Conservation (phyloP, 2,329 filamentous ascomycete genomes). For the Exophiala alcalophila region DNA sequence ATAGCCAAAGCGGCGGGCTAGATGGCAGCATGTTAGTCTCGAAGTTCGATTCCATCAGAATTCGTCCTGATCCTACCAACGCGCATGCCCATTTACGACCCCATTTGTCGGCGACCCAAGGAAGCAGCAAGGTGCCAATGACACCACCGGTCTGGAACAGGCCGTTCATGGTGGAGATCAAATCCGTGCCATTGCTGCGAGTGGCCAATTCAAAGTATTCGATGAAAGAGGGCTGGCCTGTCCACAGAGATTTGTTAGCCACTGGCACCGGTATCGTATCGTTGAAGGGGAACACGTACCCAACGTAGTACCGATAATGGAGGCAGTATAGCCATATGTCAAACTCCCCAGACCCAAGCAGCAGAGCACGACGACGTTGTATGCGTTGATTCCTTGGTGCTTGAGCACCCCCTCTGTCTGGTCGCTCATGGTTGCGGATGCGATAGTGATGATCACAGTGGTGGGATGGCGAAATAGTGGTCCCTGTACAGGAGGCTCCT, state of each 20-base stretch:
- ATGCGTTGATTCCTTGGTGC: slow-evolving; percentile 23
- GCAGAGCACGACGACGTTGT: background rate
- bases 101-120: slow-evolving; percentile 8
- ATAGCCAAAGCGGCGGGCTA: slow-evolving; percentile 4
- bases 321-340: slow-evolving; percentile 1
- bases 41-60: no score
- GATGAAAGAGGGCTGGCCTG: no score
- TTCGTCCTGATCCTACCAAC: no score
- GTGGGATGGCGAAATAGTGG: no score
- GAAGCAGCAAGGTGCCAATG: slow-evolving; percentile 29
- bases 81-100: slow-evolving; percentile 5
- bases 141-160: slow-evolving; percentile 43
- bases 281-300: no score
- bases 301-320: no score
- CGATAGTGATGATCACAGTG: no score
- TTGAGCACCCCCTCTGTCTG: no score
- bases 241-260: no score
- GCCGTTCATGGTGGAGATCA: slow-evolving; percentile 42
- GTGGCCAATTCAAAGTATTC: slow-evolving; percentile 42
- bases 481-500: no score
- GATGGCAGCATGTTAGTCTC: background rate
- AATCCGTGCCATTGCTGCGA: slow-evolving; percentile 39
- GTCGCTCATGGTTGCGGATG: no score
- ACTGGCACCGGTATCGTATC: no score
- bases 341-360: background rate